A percentile compares a stretch with the other conserved stretches of the same genome.
Conservation (phyloP, 768 basidiomycete species). For the Trametes punicea region DNA sequence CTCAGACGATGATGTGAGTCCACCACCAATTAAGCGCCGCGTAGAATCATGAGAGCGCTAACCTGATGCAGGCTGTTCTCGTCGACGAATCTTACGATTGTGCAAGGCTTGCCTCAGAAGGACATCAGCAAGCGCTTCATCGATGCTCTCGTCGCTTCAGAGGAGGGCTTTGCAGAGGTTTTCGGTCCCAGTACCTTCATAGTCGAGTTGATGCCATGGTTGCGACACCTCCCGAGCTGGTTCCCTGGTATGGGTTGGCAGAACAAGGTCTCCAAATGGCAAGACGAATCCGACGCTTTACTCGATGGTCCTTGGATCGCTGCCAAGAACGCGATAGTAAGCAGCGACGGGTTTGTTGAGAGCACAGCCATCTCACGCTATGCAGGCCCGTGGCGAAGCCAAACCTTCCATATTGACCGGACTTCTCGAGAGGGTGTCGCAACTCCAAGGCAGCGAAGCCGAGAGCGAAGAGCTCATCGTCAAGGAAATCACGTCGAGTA, state of each 20-base stretch:
- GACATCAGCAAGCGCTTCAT: neutral
- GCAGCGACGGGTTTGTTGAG: too few relatives aligned
- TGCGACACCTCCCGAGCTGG: slow-evolving; percentile 59
- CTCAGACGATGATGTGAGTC: neutral
- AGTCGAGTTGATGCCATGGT: slow-evolving; percentile 25
- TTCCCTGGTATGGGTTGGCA: slow-evolving; percentile 64
- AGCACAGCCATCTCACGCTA: neutral
- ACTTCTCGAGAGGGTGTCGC: neutral
- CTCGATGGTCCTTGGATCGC: slow-evolving; percentile 59
- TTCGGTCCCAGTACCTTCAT: slow-evolving; percentile 23
- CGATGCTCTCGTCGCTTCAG: slow-evolving; percentile 5
- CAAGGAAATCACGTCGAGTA: slow-evolving; percentile 4
- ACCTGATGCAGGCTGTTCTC: neutral
- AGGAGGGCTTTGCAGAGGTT: neutral
- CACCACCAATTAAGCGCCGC: too few relatives aligned
- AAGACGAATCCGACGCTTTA: slow-evolving; percentile 54
- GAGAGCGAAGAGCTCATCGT: neutral
- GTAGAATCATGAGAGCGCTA: too few relatives aligned
- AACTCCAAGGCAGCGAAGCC: neutral
- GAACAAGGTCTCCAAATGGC: slow-evolving; percentile 54
- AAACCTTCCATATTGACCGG: neutral
- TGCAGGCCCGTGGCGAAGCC: neutral
- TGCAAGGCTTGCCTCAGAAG: neutral
- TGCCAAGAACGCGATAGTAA: slow-evolving; percentile 52
- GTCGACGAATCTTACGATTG: neutral